Evolutionary conservation across 257 asterid species (phyloP), one percentile per base, ranked within the genome.

Genomic region (Fraxinus quadrangulata): DNA sequence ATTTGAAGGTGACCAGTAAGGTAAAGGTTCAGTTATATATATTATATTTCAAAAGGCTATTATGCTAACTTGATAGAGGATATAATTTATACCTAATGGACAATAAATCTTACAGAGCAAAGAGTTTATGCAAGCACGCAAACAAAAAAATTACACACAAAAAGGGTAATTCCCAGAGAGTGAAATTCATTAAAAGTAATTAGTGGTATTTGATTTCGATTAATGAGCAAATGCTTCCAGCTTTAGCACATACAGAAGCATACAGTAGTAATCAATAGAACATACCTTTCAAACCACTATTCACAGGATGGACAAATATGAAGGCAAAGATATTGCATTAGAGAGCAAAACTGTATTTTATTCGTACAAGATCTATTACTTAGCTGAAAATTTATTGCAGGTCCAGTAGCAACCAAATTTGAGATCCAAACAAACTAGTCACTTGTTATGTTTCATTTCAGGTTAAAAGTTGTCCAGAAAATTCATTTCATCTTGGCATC

Each of bases 1-100:
- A 78, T 82, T 23, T 36, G 49, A 81, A 49, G 69, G 42, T 40
- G 72, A 72, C 33, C 69, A 65, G 51, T 45, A 75, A 75, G 82
- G 69, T 31, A 26, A 26, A 54, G 23, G 66, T 77, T 28, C 47
- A 39, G 68, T 37, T 11, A 68, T 56, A 24, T 63, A 1, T 63
- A 1, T 56, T 63, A 1, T 63, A 1, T 56, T 56, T 56, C 66
- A n/a, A 17, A 56, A 24, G 34, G 17, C 69, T 0, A 26, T 26
- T 63, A 19, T 26, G 19, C 69, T 63, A 63, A 63, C 69, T 26
- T 26, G 69, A 63, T 24, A 17, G 19, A 63, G 33, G 19, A 6
- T 9, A 63, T 26, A 26, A 24, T 7, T 24, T 23, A 26, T 11
- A 12, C n/a, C n/a, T 3, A 63, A 26, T 10, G 17, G 69, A 24